Base-by-base conservation (phyloP, 2,329 filamentous ascomycete species). In the Fusarium chuoi region DNA sequence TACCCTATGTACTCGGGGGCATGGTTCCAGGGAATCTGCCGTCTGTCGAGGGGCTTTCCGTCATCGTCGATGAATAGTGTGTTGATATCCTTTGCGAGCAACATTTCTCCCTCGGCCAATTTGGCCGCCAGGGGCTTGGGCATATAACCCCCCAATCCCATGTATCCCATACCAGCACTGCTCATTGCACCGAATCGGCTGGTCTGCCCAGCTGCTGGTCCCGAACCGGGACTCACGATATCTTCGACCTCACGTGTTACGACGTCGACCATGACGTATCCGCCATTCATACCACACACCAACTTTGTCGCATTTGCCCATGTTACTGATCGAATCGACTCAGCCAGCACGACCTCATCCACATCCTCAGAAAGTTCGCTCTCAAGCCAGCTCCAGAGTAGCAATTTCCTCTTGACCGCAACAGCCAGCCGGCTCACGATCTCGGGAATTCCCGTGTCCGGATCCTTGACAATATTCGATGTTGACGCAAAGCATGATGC, bases 71-170 rank as follows among this genome's bases (percentile, higher is more conserved):
- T 93, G 81, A 99, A 99, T 59, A 98, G 85, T 3, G 95, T 97
- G 81, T 98, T 97, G 78, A 98, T 94, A 77, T 99, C 96, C 82
- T 97, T 98, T n/a, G 96, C 94, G n/a, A 99, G 87, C 66, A 99
- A 84, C 80, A 98, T 90, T 83, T 98, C 90, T 9, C 94, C 93
- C 73, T 97, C 93, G 6, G 90, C 89, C 18, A 99, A 87, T 75
- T 92, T 92, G 11, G 95, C 92, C 11, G 94, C 94, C 77, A 99
- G 87, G 12, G 96, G 97, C 79, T 94, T 97, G 4, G 96, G 96
- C 63, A 96, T 94, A 85, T 95, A 96, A 46, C 94, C 93, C 56
- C 94, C 95, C 80, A 98, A 91, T 3, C 96, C 96, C 89, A 98
- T 97, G 80, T 98, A 98, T 49, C 95, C 95, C 94, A 98, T 98